Base-by-base conservation (phyloP, 345 rosid genomes). In the Gossypium thurberi region DNA sequence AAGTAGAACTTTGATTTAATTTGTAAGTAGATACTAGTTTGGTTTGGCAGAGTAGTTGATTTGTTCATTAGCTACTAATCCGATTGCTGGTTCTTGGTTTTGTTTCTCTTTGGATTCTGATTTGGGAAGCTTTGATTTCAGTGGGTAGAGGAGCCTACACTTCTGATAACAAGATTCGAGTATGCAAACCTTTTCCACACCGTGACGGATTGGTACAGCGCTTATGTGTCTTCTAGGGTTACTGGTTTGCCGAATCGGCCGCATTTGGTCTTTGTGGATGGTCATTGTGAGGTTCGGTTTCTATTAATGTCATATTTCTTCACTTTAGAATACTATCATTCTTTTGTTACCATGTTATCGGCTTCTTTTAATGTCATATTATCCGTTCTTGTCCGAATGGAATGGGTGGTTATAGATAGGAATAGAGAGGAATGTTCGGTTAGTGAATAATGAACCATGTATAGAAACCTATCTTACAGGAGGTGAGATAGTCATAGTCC, bases 141-240 rank as follows among this genome's bases (percentile, higher is more conserved):
- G 97, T 94, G 98, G 98, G 83, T 92, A 69, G 97, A 94, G 86
- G 97, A 94, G 81, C 97, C 98, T 43, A 87, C 91, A 0, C 84
- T 92, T 68, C 83, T 92, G 28, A 75, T 90, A 57, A 92, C 89
- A 8, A 81, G 97, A 43, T 92, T 82, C 65, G 97, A 94, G 89
- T 92, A 94, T 75, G 98, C 98, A 21, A 94, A 94, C 78, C 81
- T 94, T 60, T 94, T 90, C 77, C 98, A 94, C 78, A 94, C 98
- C 0, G 77, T 90, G 26, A 94, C 98, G 0, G 98, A 92, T 89
- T 94, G 97, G 98, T 94, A 89, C 80, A 90, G 93, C 50, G 90
- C 98, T 0, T 94, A 94, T 72, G 93, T 88, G 63, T 85, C 97
- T 62, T 90, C 98, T 4, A 85, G 92, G 83, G 91, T 94, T 65